phyloP scores from a whole-genome alignment of 805 yeast species.

The Debaryomyces castellii region DNA sequence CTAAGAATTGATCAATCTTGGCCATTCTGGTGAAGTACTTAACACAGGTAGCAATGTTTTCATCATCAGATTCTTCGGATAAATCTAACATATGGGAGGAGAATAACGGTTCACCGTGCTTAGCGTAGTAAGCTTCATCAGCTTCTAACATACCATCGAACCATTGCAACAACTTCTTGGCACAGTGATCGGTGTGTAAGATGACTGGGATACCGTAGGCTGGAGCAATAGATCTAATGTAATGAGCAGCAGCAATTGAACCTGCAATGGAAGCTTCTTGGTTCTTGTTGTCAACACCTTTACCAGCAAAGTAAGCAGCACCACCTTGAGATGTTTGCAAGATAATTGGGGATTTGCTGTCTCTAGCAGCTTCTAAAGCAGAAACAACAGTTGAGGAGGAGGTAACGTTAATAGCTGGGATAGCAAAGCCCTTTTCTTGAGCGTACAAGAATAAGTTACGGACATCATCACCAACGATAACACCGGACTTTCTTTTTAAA shows the following conservation, averaged over 20 bases:
- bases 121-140: constrained; percentile 87
- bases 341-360: constrained; percentile 80
- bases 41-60: constrained; percentile 91
- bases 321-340: constrained; percentile 98
- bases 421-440: constrained; percentile 89
- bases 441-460: constrained; percentile 84
- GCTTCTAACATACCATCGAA: constrained; percentile 97
- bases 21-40: constrained; percentile 93
- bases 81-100: constrained; percentile 99
- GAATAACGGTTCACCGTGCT: constrained; percentile 92
- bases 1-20: constrained; percentile 95
- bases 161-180: constrained; percentile 97
- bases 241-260: constrained; percentile 96
- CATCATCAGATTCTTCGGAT: constrained; percentile 94
- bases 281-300: constrained; percentile 92
- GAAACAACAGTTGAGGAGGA: constrained; percentile 87
- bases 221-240: constrained; percentile 95
- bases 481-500: constrained; percentile 90
- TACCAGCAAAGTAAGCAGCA: constrained; percentile 99
- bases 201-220: constrained; percentile 95
- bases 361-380: constrained; percentile 51
- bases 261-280: constrained; percentile 95
- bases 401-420: constrained; percentile 98
- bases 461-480: constrained; percentile 98
- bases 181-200: constrained; percentile 98